Evolutionary conservation across 192 early-diverging fungal genomes (phyloP), one percentile per base, ranked within the genome.

Genomic region (Coemansia erecta): DNA sequence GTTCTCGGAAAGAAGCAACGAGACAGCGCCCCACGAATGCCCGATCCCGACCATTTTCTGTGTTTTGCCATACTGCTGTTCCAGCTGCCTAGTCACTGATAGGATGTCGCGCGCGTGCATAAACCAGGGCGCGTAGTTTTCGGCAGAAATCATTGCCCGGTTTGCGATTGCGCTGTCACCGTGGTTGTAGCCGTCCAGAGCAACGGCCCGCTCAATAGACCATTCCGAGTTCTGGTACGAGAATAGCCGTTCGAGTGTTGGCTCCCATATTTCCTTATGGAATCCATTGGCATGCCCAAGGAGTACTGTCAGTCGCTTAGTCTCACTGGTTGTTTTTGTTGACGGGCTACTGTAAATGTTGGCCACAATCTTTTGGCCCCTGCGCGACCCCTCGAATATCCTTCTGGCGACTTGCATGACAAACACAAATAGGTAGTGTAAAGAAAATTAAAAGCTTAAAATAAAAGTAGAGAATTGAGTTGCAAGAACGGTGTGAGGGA

Each of bases 211-310:
- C 12, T 56, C 68, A 10, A 82, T 65, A 9, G 13, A 12, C 70
- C 74, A 82, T 4, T 63, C 19, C 66, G n/a, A 18, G 14, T 15
- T 47, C 47, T 44, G 52, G 19, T 61, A 42, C 3, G 40, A 42
- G 31, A 79, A 73, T 4, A 79, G 54, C 14, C 59, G 58, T 40
- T 66, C 31, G 0, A 80, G 52, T 1, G 60, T 57, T 8, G 77
- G 77, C 50, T 80, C 77, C 77, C 77, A 80, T 2, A 80, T 72
- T 45, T 74, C 77, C 56, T 80, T 80, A 64, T 80, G 77, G 50
- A 80, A 80, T 8, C 77, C 77, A n/a, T 66, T 73, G 35, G 74
- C 80, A 35, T 82, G 80, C 5, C 60, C 44, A 3, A 82, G 39
- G 1, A 82, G 24, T 24, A 82, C 51, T 12, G 79, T 76, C 19